Percentiles rank a stretch among this genome's conserved stretches.
These are phyloP conservation scores for Tylopilus cervinicoccineus DNA, from an alignment of 768 basidiomycete genomes.

Conservation along the genomic window DNA sequence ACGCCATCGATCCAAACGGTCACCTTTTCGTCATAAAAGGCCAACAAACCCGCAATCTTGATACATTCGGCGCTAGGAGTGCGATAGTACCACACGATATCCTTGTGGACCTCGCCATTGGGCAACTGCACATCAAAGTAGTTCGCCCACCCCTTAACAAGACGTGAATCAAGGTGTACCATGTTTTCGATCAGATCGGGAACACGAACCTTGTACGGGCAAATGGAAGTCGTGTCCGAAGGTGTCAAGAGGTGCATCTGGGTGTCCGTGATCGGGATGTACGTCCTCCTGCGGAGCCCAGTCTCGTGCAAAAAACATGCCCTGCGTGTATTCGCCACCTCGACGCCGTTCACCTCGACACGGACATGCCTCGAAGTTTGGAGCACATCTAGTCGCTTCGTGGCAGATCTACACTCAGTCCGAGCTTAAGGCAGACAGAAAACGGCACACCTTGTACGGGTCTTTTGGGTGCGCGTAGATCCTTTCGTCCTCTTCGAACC, in stretches of 20 bases:
- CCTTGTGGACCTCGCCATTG: constrained; percentile 39
- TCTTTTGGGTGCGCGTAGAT: constrained; percentile 62
- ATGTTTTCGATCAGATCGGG: not conserved
- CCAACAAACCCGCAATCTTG: constrained; percentile 46
- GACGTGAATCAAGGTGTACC: not conserved
- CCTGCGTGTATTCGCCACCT: constrained; percentile 53
- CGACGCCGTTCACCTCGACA: constrained; percentile 56
- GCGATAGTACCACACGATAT: constrained; percentile 65
- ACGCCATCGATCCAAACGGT: constrained; percentile 61
- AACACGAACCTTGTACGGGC: constrained; percentile 59
- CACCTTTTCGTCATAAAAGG: constrained; percentile 66
- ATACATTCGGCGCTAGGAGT: constrained; percentile 48
- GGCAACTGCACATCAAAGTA: constrained; percentile 52
- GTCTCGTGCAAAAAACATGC: constrained; percentile 60
- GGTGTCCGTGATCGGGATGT: constrained; percentile 57
- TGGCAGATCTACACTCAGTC: not conserved
- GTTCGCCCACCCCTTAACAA: constrained; percentile 50
- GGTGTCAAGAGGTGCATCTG: constrained; percentile 45
- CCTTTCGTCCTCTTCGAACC: constrained; percentile 69
- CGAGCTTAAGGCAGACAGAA: no score
- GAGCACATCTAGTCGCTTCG: constrained; percentile 57
- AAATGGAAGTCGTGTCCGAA: constrained; percentile 45
- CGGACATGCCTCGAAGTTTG: constrained; percentile 59
- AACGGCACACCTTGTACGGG: constrained; percentile 60
- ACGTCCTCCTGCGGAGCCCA: constrained; percentile 50